phyloP scores from a whole-genome alignment of 331 rosid genomes.

The Quercus tomentella region DNA sequence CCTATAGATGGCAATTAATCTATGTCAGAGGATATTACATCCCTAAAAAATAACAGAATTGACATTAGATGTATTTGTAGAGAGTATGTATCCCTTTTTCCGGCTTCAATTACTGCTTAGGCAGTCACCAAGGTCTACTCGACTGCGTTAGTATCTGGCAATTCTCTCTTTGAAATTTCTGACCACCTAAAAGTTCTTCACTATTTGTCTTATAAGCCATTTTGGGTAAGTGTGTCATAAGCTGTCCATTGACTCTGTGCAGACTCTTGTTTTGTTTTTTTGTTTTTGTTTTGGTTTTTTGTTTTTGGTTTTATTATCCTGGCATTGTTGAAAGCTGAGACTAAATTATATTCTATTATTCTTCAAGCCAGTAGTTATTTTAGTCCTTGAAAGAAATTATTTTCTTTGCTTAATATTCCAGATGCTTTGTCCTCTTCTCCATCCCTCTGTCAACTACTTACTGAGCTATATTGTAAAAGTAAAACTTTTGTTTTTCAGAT shows the following conservation, averaged over 20 bases:
- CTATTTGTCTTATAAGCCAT: neutral
- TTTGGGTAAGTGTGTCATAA: too few relatives aligned
- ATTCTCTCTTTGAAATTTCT: neutral
- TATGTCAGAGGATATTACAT: neutral
- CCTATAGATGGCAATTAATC: neutral
- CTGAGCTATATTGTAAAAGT: slow-evolving; percentile 7
- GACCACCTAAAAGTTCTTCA: neutral
- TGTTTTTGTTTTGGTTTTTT: neutral
- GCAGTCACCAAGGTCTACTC: neutral
- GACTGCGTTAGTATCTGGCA: neutral
- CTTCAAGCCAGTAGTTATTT: neutral
- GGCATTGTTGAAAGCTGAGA: neutral
- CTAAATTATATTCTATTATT: slow-evolving; percentile 14
- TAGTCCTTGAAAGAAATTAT: neutral
- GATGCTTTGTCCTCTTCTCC: neutral
- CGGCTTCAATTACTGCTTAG: neutral
- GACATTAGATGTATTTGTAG: neutral
- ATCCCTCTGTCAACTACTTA: neutral
- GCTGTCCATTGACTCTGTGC: neutral
- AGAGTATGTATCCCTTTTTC: neutral
- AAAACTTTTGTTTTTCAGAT: slow-evolving; percentile 42
- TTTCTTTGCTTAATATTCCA: neutral
- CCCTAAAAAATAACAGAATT: neutral
- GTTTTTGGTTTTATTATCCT: too few relatives aligned
- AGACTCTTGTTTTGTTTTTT: neutral